These are phyloP conservation scores for Straminergon stramineum DNA, from an alignment of 225 moss, liverwort and hornwort genomes.

Conservation along the genomic window DNA sequence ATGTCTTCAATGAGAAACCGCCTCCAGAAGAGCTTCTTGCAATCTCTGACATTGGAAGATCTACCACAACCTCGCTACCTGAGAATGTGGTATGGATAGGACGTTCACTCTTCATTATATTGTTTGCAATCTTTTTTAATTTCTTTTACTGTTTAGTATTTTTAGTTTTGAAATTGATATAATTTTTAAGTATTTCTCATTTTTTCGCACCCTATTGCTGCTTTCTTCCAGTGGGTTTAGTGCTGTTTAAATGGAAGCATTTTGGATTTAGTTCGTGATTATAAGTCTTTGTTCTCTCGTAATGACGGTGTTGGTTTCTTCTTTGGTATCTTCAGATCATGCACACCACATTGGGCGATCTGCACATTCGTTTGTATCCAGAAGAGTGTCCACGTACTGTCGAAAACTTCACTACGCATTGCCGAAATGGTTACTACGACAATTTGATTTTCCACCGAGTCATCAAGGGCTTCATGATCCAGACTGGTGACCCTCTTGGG, in stretches of 20 bases:
- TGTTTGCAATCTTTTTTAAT: background rate
- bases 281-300: background rate
- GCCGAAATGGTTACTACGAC: constrained; percentile 98
- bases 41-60: constrained; percentile 93
- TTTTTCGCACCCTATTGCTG: background rate
- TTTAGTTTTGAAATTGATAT: background rate
- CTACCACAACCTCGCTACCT: constrained; percentile 89
- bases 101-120: background rate
- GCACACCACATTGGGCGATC: constrained; percentile 91
- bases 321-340: constrained; percentile 42
- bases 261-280: background rate
- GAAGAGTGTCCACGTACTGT: constrained; percentile 98
- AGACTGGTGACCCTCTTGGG: constrained; percentile 96
- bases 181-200: background rate
- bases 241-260: background rate
- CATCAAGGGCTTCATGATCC: constrained; percentile 99
- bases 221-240: background rate
- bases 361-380: constrained; percentile 89
- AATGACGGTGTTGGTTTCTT: background rate
- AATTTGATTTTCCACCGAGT: constrained; percentile 99
- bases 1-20: constrained; percentile 97
- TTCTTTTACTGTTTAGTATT: background rate
- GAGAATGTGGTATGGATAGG: constrained; percentile 84
- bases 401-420: constrained; percentile 99
- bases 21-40: constrained; percentile 98